These are phyloP conservation scores for Aspergillus costaricaensis DNA, from an alignment of 2,329 filamentous ascomycete genomes.

Conservation along the genomic window DNA sequence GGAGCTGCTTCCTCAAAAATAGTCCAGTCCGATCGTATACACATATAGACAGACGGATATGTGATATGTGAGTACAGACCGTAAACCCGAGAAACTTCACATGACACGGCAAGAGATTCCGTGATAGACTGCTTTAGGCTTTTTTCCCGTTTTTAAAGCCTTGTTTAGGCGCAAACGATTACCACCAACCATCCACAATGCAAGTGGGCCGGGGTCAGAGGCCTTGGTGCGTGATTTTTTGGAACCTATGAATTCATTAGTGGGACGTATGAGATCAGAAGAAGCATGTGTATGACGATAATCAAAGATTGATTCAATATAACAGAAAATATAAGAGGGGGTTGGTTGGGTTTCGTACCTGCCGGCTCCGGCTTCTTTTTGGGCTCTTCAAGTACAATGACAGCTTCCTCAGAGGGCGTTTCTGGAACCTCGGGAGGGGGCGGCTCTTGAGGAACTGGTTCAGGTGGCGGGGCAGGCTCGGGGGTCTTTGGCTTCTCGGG, in stretches of 20 bases:
- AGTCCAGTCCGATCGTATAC: not conserved
- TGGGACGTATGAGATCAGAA: not conserved
- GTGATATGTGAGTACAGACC: constrained; percentile 6
- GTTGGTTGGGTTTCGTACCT: constrained; percentile 28
- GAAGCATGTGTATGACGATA: not conserved
- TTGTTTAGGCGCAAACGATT: constrained; percentile 32
- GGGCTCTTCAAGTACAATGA: constrained; percentile 24
- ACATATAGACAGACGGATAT: not conserved
- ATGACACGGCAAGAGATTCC: constrained; percentile 33
- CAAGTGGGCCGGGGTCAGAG: constrained; percentile 39
- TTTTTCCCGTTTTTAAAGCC: constrained; percentile 51
- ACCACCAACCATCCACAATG: constrained; percentile 49
- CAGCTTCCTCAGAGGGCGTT: constrained; percentile 20
- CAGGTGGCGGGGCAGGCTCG: constrained; percentile 35
- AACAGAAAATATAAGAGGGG: too few species aligned
- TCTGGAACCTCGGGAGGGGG: constrained; percentile 23
- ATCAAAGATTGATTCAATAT: not conserved
- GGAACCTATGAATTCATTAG: constrained; percentile 18
- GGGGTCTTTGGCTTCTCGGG: constrained; percentile 52
- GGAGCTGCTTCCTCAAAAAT: not conserved
- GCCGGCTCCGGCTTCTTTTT: constrained; percentile 37
- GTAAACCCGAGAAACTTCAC: constrained; percentile 22
- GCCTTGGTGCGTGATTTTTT: constrained; percentile 36
- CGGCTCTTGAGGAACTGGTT: constrained; percentile 26
- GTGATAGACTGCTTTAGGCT: constrained; percentile 40